Evolutionary conservation across 768 basidiomycete genomes (phyloP).

Genomic region (Rhizopogon salebrosus): DNA sequence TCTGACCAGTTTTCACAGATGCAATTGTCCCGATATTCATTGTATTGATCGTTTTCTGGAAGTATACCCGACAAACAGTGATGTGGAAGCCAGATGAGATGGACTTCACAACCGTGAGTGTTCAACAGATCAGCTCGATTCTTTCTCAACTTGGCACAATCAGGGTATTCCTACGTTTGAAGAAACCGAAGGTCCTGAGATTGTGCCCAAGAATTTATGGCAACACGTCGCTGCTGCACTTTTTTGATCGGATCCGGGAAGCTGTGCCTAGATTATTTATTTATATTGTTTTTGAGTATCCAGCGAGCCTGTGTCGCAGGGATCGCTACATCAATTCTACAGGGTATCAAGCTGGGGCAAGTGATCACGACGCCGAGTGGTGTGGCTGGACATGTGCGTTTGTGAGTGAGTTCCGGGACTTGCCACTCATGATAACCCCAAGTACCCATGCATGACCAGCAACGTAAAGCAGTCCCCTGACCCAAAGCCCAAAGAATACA

Average conservation of each 20-base stretch:
- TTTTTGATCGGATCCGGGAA: no score
- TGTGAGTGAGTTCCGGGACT: no score
- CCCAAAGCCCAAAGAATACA: slow-evolving; percentile 76
- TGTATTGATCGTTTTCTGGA: slow-evolving; percentile 18
- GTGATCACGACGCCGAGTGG: no score
- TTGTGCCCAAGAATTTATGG: slow-evolving; percentile 42
- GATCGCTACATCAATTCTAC: no score
- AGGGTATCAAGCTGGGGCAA: no score
- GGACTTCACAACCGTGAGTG: slow-evolving; percentile 63
- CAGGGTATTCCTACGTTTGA: slow-evolving; percentile 63
- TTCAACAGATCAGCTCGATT: neutral
- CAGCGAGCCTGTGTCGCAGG: no score
- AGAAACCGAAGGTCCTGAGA: slow-evolving; percentile 57
- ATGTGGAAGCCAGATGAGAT: slow-evolving; percentile 60
- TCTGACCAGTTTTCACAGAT: slow-evolving; percentile 26
- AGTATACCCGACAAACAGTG: no score
- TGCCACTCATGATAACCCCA: slow-evolving; percentile 51
- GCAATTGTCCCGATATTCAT: slow-evolving; percentile 17
- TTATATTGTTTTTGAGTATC: no score
- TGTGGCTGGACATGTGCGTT: no score
- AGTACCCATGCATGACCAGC: slow-evolving; percentile 78
- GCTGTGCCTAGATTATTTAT: no score
- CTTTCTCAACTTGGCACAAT: neutral
- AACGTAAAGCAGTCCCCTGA: slow-evolving; percentile 69
- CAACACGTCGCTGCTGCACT: slow-evolving; percentile 46